These are phyloP conservation scores for Triticum aestivum DNA, from an alignment of 176 grass and related monocot genomes.

Conservation along the genomic window IWGSC_CS_RefSeq_v2.1 NC_057799.1:24380892-24381391, in stretches of 20 bases:
- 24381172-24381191: conserved; percentile 68
- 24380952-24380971: conserved; percentile 35
- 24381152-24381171: conserved; percentile 55
- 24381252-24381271: conserved; percentile 34
- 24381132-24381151: conserved; percentile 21
- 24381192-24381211: conserved; percentile 30
- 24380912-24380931: conserved; percentile 20
- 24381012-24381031: conserved; percentile 52
- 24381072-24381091: conserved; percentile 45
- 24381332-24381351: conserved; percentile 12
- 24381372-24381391: conserved; percentile 41
- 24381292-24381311: neutral
- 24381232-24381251: conserved; percentile 62
- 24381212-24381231: conserved; percentile 21
- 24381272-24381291: conserved; percentile 5
- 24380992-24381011: conserved; percentile 51
- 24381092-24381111: conserved; percentile 33
- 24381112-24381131: conserved; percentile 16
- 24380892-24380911: conserved; percentile 12
- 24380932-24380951: conserved; percentile 41
- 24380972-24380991: neutral
- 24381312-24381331: neutral
- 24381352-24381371: conserved; percentile 29
- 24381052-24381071: conserved; percentile 69
- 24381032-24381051: conserved; percentile 44